Conservation (phyloP, 495 filamentous ascomycete species). For the Penicillium canariense region DNA sequence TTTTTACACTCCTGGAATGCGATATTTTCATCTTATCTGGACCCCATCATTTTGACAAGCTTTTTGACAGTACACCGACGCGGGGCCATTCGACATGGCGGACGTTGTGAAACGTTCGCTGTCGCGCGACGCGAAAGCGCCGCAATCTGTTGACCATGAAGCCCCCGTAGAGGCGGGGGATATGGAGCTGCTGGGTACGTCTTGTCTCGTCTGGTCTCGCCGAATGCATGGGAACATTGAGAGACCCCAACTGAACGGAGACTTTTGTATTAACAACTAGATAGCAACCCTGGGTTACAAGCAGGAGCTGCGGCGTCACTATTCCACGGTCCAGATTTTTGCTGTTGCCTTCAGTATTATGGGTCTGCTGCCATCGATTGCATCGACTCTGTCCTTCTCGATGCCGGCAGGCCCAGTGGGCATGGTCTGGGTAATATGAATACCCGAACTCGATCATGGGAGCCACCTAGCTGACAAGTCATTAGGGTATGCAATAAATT, state of each 20-base stretch:
- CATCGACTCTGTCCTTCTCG: constrained; percentile 62
- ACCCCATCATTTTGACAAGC: neutral
- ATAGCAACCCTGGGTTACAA: constrained; percentile 59
- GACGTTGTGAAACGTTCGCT: constrained; percentile 14
- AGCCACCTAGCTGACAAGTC: constrained; percentile 11
- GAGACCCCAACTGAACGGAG: too few species aligned
- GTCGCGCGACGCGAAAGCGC: constrained; percentile 2
- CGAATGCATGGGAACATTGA: neutral
- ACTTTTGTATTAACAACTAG: neutral
- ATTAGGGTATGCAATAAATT: constrained; percentile 21
- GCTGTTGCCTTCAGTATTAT: constrained; percentile 73
- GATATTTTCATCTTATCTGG: neutral
- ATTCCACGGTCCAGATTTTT: constrained; percentile 64
- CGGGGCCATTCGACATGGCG: constrained; percentile 8
- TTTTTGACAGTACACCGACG: neutral
- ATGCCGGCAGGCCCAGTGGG: constrained; percentile 66
- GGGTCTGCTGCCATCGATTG: constrained; percentile 69
- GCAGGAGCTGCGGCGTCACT: constrained; percentile 66
- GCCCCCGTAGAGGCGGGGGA: constrained; percentile 22
- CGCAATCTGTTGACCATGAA: constrained; percentile 2
- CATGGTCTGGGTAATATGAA: constrained; percentile 60
- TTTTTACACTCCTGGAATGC: neutral
- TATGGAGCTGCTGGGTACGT: constrained; percentile 32
- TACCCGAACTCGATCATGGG: neutral
- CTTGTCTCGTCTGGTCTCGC: too few species aligned